Conservation (phyloP, 805 yeast genomes). For the Barnettozyma botsteinii region DNA sequence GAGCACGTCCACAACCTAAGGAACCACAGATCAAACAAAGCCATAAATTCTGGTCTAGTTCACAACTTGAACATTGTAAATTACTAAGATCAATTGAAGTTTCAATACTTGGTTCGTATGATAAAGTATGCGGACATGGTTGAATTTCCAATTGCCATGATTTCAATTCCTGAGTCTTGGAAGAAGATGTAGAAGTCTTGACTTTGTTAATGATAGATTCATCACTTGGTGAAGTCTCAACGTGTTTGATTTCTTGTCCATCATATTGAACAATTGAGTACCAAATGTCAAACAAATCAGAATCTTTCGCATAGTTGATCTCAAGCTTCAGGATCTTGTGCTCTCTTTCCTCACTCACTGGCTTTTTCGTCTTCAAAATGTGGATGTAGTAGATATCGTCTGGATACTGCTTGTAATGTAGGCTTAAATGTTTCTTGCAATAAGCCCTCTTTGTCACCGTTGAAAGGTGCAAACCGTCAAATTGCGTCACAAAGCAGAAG, state of each 20-base stretch:
- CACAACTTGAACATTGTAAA: constrained; percentile 50
- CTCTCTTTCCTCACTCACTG: constrained; percentile 22
- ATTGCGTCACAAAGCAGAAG: constrained; percentile 72
- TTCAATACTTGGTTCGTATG: constrained; percentile 36
- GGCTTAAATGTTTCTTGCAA: constrained; percentile 51
- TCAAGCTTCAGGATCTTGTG: constrained; percentile 58
- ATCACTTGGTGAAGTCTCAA: constrained; percentile 26
- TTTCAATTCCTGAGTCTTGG: constrained; percentile 61
- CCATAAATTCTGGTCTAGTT: constrained; percentile 78
- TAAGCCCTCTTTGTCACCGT: constrained; percentile 68
- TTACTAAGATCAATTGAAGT: constrained; percentile 28
- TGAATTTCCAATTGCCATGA: constrained; percentile 89
- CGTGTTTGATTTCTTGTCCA: constrained; percentile 12
- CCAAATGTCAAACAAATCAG: constrained; percentile 47
- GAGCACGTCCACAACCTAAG: constrained; percentile 93
- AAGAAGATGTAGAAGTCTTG: constrained; percentile 51
- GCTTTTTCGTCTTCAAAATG: constrained; percentile 45
- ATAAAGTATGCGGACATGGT: constrained; percentile 71
- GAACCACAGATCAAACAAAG: constrained; percentile 85
- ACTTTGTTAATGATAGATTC: constrained; percentile 37
- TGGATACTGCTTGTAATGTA: constrained; percentile 47
- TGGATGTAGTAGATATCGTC: constrained; percentile 54
- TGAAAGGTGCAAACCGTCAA: constrained; percentile 72
- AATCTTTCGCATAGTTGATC: constrained; percentile 56
- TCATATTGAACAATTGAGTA: neutral